Conservation (phyloP, 495 filamentous ascomycete species). For the Trichocladium uniseriatum region DNA sequence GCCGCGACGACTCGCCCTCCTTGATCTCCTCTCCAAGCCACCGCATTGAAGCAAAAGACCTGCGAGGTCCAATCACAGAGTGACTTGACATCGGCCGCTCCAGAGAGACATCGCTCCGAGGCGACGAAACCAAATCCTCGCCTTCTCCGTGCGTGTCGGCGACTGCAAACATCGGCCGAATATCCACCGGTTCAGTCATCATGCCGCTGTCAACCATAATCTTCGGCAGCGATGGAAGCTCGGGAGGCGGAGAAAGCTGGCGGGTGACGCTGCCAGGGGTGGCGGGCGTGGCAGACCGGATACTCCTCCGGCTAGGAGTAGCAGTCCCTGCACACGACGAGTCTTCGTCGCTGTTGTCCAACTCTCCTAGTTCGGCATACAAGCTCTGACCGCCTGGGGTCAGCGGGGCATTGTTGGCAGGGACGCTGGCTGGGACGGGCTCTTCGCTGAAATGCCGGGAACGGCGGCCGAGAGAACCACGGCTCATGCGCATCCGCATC, state of each 20-base stretch:
- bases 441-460: constrained; percentile 60
- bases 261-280: constrained; percentile 30
- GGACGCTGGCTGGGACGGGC: constrained; percentile 46
- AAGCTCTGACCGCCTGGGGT: constrained; percentile 60
- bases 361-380: constrained; percentile 78
- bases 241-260: constrained; percentile 41
- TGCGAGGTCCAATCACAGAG: constrained; percentile 24
- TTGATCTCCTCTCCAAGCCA: constrained; percentile 23
- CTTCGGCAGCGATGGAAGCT: constrained; percentile 44
- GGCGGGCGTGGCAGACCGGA: constrained; percentile 26
- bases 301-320: constrained; percentile 39
- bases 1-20: constrained; percentile 18
- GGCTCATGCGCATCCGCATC: constrained; percentile 59
- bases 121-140: neutral
- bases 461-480: constrained; percentile 47
- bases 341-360: constrained; percentile 59
- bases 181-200: constrained; percentile 72
- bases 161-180: constrained; percentile 4
- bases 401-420: constrained; percentile 35
- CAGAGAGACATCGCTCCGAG: constrained; percentile 15
- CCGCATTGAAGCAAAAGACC: constrained; percentile 18
- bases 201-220: constrained; percentile 71
- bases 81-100: constrained; percentile 32
- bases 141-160: neutral
- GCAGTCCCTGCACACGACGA: constrained; percentile 29